Evolutionary conservation across 1,284 basidiomycete species (phyloP), one percentile per base, ranked within the genome.

Genomic region (Cryptococcus deneoformans): DNA sequence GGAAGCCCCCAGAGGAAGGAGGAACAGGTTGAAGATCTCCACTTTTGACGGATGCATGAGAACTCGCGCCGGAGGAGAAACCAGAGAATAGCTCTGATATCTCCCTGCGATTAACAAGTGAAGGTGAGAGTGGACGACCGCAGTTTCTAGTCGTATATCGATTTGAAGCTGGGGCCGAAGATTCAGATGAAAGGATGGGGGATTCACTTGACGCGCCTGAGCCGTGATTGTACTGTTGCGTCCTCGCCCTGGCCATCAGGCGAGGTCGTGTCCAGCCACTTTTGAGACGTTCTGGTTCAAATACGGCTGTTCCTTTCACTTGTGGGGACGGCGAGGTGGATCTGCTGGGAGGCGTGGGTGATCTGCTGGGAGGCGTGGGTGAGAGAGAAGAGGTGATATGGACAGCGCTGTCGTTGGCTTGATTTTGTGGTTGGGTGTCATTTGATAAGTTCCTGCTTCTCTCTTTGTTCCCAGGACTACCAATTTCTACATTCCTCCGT

Each of bases 21-120:
- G 40, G 24, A 20, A 43, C 2, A 8, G 38, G 44, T 37, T 20
- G 54, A 52, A 43, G 51, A 42, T 24, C 46, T 59, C 24, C 53
- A 56, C 9, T 53, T 52, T 6, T 64, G 65, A 3, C 66, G 64
- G 4, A 69, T 60, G 39, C 59, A 58, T 1, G 63, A 73, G 6
- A 73, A 52, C 0, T 60, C 6, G 68, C 56, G 39, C 68, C 67
- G 20, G 62, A 49, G 29, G 51, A 49, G 7, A 50, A 50, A 55
- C 29, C 42, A 29, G 34, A 35, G 34, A 14, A 11, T 9, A 12
- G 34, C 3, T 11, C 10, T 8, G 34, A 47, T 24, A 29, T 29
- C 14, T 9, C 16, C 10, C 10, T 47, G 14, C 14, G 14, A 24
- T 7, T 10, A 14, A 9, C 46, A 42, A 12, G 40, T 42, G 40